Base-by-base conservation (phyloP, 352 stramenopile genomes). In the Phytophthora cactorum region DNA sequence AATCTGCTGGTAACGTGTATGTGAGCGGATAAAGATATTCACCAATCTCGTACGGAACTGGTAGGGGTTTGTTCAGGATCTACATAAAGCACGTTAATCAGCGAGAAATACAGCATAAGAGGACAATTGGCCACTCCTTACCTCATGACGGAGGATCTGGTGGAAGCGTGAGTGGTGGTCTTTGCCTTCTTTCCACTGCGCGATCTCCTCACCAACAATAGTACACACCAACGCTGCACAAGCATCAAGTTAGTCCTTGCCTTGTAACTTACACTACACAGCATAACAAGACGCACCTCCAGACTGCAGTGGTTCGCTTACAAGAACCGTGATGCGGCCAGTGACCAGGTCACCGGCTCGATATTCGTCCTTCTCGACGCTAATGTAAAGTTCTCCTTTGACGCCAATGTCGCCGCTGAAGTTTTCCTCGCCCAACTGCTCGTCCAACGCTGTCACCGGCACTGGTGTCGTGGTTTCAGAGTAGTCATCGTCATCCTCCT, bases 21-120 rank as follows among this genome's bases (percentile, higher is more conserved):
- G 78, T 68, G 67, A 93, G 81, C 4, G 85, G 82, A 44, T 89
- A 91, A 49, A 91, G 74, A 58, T 93, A 93, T 63, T 90, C 73
- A 11, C 85, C 85, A 3, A 82, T 73, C 14, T 80, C 66, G 39
- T 86, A 89, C 14, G 82, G 78, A 45, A 79, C 78, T 15, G 82
- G 75, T 31, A 93, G 51, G 28, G 73, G 53, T 7, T 59, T 81
- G 17, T 76, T 74, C 59, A 91, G 54, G 53, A 91, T 76, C 74
- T 88, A 52, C 32, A 11, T 17, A 44, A 59, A 45, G 25, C 17
- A 68, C 36, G 34, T 60, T 52, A 50, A 50, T 14, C n/a, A 47
- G 55, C 36, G 22, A 38, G 22, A 38, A 22, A 41, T 2, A 27
- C 22, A 50, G 44, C 14, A 63, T 3, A 51, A 47, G 17, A 43